Evolutionary conservation across 768 basidiomycete genomes (phyloP), one percentile per base, ranked within the genome.

Genomic region (Strobilomyces echinocephalus): DNA sequence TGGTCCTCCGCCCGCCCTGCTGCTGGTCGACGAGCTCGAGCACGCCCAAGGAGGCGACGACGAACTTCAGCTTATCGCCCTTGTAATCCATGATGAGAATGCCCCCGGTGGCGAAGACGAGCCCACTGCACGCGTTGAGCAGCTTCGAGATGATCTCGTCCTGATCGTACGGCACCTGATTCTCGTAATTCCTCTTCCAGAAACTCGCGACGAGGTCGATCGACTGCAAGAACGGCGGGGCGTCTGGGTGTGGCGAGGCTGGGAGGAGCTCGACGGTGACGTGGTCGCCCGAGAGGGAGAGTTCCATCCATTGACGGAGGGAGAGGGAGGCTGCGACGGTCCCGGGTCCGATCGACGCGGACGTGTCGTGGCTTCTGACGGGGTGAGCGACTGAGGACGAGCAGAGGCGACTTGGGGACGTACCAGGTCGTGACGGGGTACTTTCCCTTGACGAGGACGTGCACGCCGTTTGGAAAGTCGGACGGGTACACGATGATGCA

Each of bases 221-320:
- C 4, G 84, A 84, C 59, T 87, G 82, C 15, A 95, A 75, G 68
- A 82, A 95, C 7, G 82, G 70, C 15, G 82, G 80, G 10, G 79
- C 73, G 46, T 78, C 74, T 0, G 80, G 79, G 30, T 80, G 74
- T 8, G 78, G 66, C 15, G 80, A 75, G 4, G 65, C 26, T 16
- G 64, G 69, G 20, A 91, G 76, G 2, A 79, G 69, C 51, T 88
- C 84, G 36, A 95, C 77, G 15, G 85, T 79, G 49, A 90, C 87
- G 14, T 75, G 64, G 65, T 97, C 94, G 0, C 92, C 92, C 3
- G 76, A 69, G 38, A 87, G 70, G 15, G 92, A 92, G 8, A 97
- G 77, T 6, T 85, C 86, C 40, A 94, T 87, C 93, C 93, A 99
- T 72, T 90, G 84, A 10, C 97, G 82, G 54, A 93, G 90, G 54